Evolutionary conservation across 805 yeast species (phyloP).

Genomic region (Starmerella potacharoeniae): DNA sequence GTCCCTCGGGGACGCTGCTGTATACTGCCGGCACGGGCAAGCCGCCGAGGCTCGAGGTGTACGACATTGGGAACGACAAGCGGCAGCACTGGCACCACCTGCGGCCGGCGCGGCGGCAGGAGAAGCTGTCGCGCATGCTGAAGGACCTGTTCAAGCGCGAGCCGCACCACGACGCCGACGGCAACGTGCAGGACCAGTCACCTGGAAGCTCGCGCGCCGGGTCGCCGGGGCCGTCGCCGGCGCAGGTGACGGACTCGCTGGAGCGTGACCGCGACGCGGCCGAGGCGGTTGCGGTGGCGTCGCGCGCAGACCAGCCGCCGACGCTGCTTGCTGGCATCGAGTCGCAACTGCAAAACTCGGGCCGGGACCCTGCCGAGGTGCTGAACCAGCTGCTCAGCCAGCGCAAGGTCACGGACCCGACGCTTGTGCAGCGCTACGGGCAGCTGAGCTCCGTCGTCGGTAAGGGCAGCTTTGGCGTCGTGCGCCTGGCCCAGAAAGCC

Average conservation of each 20-base stretch:
- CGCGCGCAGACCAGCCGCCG: conserved; percentile 18
- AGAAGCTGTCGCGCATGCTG: conserved; percentile 28
- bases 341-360: conserved; percentile 9
- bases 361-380: conserved; percentile 19
- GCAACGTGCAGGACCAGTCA: neutral
- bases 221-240: conserved; percentile 4
- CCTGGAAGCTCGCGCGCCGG: conserved; percentile 8
- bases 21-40: conserved; percentile 17
- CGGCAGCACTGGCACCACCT: conserved; percentile 75
- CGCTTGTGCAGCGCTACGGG: conserved; percentile 81
- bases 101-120: conserved; percentile 42
- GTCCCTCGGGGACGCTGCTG: neutral
- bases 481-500: conserved; percentile 62
- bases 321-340: conserved; percentile 18
- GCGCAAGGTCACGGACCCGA: conserved; percentile 6
- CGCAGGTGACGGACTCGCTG: conserved; percentile 4
- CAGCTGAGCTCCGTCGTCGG: conserved; percentile 87
- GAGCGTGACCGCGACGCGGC: conserved; percentile 19
- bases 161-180: conserved; percentile 12
- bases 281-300: conserved; percentile 17
- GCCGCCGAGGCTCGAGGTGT: conserved; percentile 24
- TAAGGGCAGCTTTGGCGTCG: conserved; percentile 86
- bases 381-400: conserved; percentile 9
- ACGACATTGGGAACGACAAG: conserved; percentile 24
- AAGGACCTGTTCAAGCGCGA: conserved; percentile 20